phyloP scores from a whole-genome alignment of 371 early-diverging fungal genomes.

The Entomophthora muscae region DNA sequence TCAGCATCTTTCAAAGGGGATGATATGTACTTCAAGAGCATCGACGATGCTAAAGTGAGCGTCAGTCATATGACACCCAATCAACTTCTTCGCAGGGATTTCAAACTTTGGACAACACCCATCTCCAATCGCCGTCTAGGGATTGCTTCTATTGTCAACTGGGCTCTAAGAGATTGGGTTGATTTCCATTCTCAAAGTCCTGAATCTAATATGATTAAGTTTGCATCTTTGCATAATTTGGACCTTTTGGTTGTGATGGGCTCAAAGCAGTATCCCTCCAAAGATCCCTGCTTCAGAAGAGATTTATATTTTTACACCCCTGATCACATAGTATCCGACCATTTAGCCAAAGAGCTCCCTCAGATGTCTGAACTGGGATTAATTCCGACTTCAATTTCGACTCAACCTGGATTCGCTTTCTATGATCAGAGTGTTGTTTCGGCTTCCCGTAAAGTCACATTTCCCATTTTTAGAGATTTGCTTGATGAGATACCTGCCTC shows the following conservation, averaged over 20 bases:
- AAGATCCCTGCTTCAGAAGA: neutral
- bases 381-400: neutral
- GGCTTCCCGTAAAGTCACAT: neutral
- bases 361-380: neutral
- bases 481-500: neutral
- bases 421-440: neutral
- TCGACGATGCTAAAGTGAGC: neutral
- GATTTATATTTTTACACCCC: neutral
- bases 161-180: neutral
- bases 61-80: neutral
- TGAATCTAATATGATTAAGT: neutral
- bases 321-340: neutral
- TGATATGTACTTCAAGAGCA: neutral
- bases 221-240: neutral
- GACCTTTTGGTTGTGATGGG: neutral
- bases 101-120: neutral
- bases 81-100: constrained; percentile 5
- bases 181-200: neutral
- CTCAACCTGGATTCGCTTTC: neutral
- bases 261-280: neutral
- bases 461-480: constrained; percentile 1
- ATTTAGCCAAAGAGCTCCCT: neutral
- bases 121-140: neutral
- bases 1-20: neutral
- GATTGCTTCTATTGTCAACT: constrained; percentile 7